Evolutionary conservation across 2,329 filamentous ascomycete genomes (phyloP).

Genomic region (Zymoseptoria tritici): DNA sequence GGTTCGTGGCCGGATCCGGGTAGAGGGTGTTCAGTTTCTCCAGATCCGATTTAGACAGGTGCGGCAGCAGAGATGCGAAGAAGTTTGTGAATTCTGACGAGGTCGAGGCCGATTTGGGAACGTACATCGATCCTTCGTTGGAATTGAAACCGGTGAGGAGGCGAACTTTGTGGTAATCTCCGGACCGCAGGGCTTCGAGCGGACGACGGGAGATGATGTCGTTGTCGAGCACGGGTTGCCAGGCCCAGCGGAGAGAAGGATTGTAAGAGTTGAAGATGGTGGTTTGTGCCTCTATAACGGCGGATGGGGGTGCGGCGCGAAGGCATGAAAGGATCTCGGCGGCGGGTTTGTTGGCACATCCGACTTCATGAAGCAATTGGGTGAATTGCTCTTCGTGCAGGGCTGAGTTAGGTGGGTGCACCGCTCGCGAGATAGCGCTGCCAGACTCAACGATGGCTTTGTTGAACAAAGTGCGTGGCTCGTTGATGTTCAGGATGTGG

Average conservation of each 20-base stretch:
- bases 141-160: conserved; percentile 64
- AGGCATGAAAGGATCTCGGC: conserved; percentile 36
- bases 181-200: conserved; percentile 50
- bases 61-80: conserved; percentile 55
- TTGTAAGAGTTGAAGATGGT: conserved; percentile 41
- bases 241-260: conserved; percentile 47
- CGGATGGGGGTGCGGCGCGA: conserved; percentile 32
- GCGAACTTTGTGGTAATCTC: conserved; percentile 49
- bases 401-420: conserved; percentile 33
- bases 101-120: conserved; percentile 44
- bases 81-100: conserved; percentile 51
- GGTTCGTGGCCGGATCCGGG: conserved; percentile 47
- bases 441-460: conserved; percentile 43
- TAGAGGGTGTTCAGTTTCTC: conserved; percentile 53
- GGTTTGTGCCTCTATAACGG: conserved; percentile 35
- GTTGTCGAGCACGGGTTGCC: conserved; percentile 62
- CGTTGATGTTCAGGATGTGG: conserved; percentile 50
- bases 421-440: conserved; percentile 40
- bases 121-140: conserved; percentile 61
- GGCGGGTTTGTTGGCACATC: conserved; percentile 26
- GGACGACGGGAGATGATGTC: conserved; percentile 53
- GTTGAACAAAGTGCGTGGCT: conserved; percentile 35
- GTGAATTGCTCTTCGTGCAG: conserved; percentile 41
- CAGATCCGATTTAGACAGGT: conserved; percentile 47
- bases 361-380: conserved; percentile 34